Base-by-base conservation (phyloP, 2,329 filamentous ascomycete species). In the Nothopassalora personata region DNA sequence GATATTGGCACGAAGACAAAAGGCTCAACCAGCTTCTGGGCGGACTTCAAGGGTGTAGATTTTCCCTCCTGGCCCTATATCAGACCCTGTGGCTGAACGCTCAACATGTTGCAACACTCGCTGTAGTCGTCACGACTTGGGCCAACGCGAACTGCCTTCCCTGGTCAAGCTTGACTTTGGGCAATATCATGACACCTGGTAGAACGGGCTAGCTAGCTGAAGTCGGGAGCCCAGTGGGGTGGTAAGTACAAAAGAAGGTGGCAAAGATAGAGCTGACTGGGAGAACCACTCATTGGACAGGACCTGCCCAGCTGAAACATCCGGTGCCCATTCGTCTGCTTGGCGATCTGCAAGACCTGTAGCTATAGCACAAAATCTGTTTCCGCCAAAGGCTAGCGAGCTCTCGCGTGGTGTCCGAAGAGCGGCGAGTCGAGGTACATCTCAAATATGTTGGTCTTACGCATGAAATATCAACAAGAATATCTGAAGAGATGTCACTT, bases 1-100 rank as follows among this genome's bases (percentile, higher is more conserved):
- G 60, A 59, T 28, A 64, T 61, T 6, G 61, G 64, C 11, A 66
- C 64, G 45, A 66, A 66, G 23, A 60, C 48, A 23, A 66, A 63
- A 4, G 64, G 59, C 18, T 66, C 58, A 11, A 45, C 11, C 30
- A 59, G 50, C 11, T 23, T 34, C 23, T 51, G 18, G 47, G 46
- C 31, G 13, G 53, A 8, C 45, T 50, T 39, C n/a, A 33, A 27
- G n/a, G 53, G 19, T 7, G 19, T n/a, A n/a, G 43, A 18, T 15
- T 15, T 34, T 5, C 18, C 45, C 13, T 13, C 19, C 11, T 28
- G 18, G 13, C 2, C 31, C 13, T 19, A 39, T 8, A 31, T 4
- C 9, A 56, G 15, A 36, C 34, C 54, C 23, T 19, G 28, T n/a
- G 39, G 46, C n/a, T 56, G 45, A 33, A 56, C 45, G 33, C 43